phyloP scores from a whole-genome alignment of 2,329 filamentous ascomycete genomes.

The Penicillium sp. region DNA sequence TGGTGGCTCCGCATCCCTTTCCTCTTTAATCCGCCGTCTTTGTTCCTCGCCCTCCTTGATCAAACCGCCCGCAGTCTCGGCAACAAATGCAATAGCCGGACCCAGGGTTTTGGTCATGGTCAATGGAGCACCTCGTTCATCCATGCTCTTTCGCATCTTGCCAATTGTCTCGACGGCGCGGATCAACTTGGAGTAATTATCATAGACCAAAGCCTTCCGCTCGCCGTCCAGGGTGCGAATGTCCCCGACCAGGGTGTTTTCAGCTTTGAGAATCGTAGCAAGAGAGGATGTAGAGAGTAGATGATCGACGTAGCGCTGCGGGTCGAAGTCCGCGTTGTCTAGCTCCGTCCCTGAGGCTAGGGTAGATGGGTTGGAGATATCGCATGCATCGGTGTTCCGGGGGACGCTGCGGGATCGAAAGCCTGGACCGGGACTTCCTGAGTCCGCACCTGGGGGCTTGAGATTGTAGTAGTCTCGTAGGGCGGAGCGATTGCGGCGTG shows the following conservation, averaged over 20 bases:
- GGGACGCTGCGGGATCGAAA: conserved; percentile 41
- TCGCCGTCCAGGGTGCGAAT: conserved; percentile 90
- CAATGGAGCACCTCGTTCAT: conserved; percentile 47
- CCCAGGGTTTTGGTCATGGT: conserved; percentile 48
- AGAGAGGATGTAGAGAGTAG: conserved; percentile 45
- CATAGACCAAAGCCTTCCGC: conserved; percentile 95
- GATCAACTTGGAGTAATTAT: conserved; percentile 97
- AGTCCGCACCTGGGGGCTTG: conserved; percentile 50
- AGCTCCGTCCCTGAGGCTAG: conserved; percentile 58
- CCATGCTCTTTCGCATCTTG: conserved; percentile 58
- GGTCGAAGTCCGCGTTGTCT: conserved; percentile 71
- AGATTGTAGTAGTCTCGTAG: conserved; percentile 95
- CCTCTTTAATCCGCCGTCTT: conserved; percentile 30
- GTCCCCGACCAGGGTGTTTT: conserved; percentile 59
- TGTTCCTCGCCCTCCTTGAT: conserved; percentile 44
- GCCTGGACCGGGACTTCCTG: conserved; percentile 27
- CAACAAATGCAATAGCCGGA: conserved; percentile 46
- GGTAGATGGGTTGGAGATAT: conserved; percentile 41
- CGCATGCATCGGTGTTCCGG: conserved; percentile 42
- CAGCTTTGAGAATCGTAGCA: conserved; percentile 47
- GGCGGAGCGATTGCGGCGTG: conserved; percentile 74
- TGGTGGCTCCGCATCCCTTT: conserved; percentile 18
- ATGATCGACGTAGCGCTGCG: conserved; percentile 57
- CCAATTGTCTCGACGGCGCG: conserved; percentile 95
- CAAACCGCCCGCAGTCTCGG: conserved; percentile 44